A percentile compares a stretch with the other conserved stretches of the same genome.
Evolutionary conservation across 2,329 filamentous ascomycete genomes (phyloP).

Genomic region (Rhinocladiella mackenziei): DNA sequence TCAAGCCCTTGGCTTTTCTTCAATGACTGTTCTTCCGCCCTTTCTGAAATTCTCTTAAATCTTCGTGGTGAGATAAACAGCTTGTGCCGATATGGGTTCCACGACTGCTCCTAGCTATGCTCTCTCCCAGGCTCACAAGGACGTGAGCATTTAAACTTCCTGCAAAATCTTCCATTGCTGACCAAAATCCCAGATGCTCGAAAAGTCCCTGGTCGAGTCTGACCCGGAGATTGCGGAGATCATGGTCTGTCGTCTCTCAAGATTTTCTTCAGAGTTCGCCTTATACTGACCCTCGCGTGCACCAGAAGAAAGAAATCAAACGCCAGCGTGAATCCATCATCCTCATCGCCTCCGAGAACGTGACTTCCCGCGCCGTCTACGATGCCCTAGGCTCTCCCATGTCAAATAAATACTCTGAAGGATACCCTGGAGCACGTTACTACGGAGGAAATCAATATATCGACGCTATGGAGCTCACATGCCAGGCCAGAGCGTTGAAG

Average conservation of each 20-base stretch:
- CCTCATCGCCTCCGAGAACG: constrained; percentile 91
- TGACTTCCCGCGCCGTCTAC: constrained; percentile 86
- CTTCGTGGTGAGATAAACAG: neutral
- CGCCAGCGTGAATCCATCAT: constrained; percentile 99
- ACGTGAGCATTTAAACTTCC: constrained; percentile 47
- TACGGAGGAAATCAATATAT: constrained; percentile 97
- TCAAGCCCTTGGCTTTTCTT: neutral
- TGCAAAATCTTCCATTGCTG: too few species aligned
- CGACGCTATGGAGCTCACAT: constrained; percentile 81
- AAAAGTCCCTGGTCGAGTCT: constrained; percentile 85
- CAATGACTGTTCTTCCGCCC: neutral
- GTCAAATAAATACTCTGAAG: constrained; percentile 99
- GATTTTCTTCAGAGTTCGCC: neutral
- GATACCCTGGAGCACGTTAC: constrained; percentile 92
- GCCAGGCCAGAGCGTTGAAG: constrained; percentile 83
- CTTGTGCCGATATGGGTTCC: constrained; percentile 26
- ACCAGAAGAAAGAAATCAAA: constrained; percentile 70
- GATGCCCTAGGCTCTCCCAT: constrained; percentile 90
- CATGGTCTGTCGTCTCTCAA: constrained; percentile 63
- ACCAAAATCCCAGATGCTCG: constrained; percentile 68
- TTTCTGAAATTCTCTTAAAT: neutral
- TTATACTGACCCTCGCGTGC: neutral
- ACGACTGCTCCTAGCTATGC: constrained; percentile 53
- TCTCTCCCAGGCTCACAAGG: constrained; percentile 62
- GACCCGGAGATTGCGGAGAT: constrained; percentile 94